Percentiles rank a stretch among this genome's conserved stretches.
phyloP scores from a whole-genome alignment of 148 eudicot genomes.

The Mesembryanthemum crystallinum region DNA sequence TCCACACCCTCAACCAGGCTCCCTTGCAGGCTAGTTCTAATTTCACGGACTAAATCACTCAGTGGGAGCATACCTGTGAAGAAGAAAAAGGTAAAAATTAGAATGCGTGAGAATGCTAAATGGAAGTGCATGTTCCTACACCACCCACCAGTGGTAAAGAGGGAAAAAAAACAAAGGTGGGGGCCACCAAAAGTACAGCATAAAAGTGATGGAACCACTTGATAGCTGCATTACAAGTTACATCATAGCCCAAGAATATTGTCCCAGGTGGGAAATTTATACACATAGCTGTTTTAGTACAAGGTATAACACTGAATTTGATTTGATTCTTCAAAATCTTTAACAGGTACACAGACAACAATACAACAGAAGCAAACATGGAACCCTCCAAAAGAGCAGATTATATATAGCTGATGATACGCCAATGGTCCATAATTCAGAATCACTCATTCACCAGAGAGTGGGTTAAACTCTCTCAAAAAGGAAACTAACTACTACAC shows the following conservation, averaged over 20 bases:
- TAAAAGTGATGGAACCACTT: too few species aligned
- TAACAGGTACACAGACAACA: not conserved
- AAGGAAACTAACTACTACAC: not conserved
- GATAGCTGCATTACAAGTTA: not conserved
- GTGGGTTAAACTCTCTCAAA: not conserved
- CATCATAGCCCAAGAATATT: not conserved
- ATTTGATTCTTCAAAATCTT: not conserved
- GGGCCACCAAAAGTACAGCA: not conserved
- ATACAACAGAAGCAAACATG: not conserved
- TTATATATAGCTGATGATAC: not conserved
- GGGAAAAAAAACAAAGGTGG: too few species aligned
- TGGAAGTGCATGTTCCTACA: not conserved
- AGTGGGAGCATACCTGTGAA: slow-evolving; percentile 81
- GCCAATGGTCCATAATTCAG: not conserved
- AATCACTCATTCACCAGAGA: not conserved
- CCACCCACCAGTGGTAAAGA: not conserved
- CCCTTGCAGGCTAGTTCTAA: slow-evolving; percentile 60
- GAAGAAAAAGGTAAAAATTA: not conserved
- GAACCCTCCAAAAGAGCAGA: not conserved
- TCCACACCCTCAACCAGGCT: slow-evolving; percentile 68
- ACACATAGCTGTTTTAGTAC: not conserved
- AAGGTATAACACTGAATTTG: not conserved
- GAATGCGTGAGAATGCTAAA: not conserved
- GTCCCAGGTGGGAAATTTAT: not conserved
- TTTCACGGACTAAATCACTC: slow-evolving; percentile 60